Evolutionary conservation across 75 land plant genomes (phyloP), one percentile per base, ranked within the genome.

Genomic region (Selaginella tamariscina): DNA sequence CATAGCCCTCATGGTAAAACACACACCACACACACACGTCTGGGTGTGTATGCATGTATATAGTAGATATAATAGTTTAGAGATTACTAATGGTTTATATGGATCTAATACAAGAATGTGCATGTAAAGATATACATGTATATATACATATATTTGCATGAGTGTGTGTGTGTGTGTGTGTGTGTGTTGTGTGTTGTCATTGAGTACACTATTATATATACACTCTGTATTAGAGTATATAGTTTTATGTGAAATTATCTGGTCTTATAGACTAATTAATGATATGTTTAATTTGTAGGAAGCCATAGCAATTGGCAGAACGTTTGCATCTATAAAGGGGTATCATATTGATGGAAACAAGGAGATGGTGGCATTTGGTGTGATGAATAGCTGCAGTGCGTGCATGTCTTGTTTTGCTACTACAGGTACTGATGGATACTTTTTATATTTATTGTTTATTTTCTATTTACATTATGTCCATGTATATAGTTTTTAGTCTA

Each of bases 261-360:
- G 54, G 18, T 49, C 54, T 11, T 49, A 11, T 49, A 49, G 54
- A 49, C 54, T 49, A 49, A 26, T 9, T 59, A 2, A 8, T 59
- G 62, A 2, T 27, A n/a, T 59, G 5, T 27, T 5, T 59, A 59
- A 59, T 23, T 59, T 23, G n/a, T 5, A 59, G 62, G 62, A 59
- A 59, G 62, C 62, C 8, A 59, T 59, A 23, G 62, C 62, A 8
- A 59, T 59, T 23, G 62, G 62, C 9, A 59, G 62, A 26, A 59
- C 62, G 26, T 59, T 59, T n/a, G 62, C 62, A n/a, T 59, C 62
- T 9, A 59, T 23, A n/a, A 59, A 59, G n/a, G 26, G 26, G 9
- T 59, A 59, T 27, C 18, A 59, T 27, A 5, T 59, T 59, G 62
- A 59, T 59, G 26, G 62, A 8, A 59, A 59, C 26, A 59, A 59